Evolutionary conservation across 192 early-diverging fungal species (phyloP).

Genomic region (Coemansia sp.): DNA sequence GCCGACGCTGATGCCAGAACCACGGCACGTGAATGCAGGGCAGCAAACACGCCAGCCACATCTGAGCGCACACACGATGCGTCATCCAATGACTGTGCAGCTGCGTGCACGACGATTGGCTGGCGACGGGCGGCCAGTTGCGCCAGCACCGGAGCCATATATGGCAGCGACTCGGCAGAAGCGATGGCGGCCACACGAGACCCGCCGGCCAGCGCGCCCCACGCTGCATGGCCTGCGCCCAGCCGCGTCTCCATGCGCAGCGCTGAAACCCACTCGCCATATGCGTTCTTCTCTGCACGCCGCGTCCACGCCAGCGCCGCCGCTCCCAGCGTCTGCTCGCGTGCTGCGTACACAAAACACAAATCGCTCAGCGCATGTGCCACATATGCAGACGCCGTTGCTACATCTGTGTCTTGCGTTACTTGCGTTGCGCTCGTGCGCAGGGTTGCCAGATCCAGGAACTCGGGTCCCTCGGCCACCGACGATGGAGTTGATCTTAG

Average conservation of each 20-base stretch:
- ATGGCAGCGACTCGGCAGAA: conserved; percentile 71
- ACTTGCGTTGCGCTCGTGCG: conserved; percentile 15
- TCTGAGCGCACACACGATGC: conserved; percentile 59
- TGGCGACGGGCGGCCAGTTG: conserved; percentile 61
- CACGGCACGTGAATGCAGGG: conserved; percentile 75
- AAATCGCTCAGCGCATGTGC: conserved; percentile 79
- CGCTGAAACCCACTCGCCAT: conserved; percentile 67
- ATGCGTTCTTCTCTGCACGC: conserved; percentile 66
- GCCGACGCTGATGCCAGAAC: conserved; percentile 71
- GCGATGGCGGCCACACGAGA: conserved; percentile 61
- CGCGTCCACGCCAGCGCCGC: conserved; percentile 66
- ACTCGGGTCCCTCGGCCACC: conserved; percentile 22
- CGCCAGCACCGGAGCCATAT: conserved; percentile 83
- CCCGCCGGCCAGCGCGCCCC: conserved; percentile 66
- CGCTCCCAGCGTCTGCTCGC: conserved; percentile 63
- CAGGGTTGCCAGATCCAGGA: conserved; percentile 22
- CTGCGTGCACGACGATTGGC: conserved; percentile 82
- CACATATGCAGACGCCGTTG: conserved; percentile 70
- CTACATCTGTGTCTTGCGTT: conserved; percentile 55
- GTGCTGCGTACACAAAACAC: conserved; percentile 81
- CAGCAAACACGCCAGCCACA: conserved; percentile 71
- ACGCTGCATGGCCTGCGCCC: conserved; percentile 76
- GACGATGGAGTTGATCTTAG: conserved; percentile 33
- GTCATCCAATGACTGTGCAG: conserved; percentile 65
- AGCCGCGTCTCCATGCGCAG: conserved; percentile 74